Evolutionary conservation across 2,329 filamentous ascomycete genomes (phyloP).

Genomic region (Clonostachys rosea): DNA sequence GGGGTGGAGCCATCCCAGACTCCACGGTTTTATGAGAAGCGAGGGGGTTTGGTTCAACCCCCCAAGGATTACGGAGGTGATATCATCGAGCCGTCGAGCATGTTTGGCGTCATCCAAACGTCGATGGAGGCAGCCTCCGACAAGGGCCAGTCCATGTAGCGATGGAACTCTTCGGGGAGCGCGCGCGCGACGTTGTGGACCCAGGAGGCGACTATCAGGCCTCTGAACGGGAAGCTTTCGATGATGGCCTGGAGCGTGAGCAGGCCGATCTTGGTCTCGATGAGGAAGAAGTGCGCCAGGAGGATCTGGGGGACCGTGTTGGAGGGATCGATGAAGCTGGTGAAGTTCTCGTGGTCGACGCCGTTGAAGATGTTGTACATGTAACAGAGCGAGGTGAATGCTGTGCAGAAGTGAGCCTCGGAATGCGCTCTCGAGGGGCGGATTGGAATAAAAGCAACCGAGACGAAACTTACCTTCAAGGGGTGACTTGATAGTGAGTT

Average conservation of each 20-base stretch:
- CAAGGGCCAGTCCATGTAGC: background rate
- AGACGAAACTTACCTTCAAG: background rate
- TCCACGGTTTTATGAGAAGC: slow-evolving; percentile 10
- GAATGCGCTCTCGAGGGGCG: too few species aligned
- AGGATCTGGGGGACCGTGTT: background rate
- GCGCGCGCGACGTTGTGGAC: background rate
- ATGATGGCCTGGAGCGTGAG: background rate
- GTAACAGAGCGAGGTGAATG: background rate
- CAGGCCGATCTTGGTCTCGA: background rate
- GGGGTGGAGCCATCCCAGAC: too few species aligned
- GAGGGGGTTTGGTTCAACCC: slow-evolving; percentile 48
- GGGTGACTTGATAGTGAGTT: background rate
- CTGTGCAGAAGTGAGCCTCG: background rate
- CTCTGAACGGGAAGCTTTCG: background rate
- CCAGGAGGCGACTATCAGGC: background rate
- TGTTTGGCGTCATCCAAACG: background rate
- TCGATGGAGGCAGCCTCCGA: background rate
- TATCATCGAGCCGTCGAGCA: too few species aligned
- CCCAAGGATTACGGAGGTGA: too few species aligned
- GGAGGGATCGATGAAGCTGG: background rate
- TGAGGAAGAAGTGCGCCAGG: slow-evolving; percentile 1
- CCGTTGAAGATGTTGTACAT: background rate
- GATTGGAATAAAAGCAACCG: background rate
- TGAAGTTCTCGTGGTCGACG: background rate
- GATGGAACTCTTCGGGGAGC: background rate